Evolutionary conservation across 2,329 filamentous ascomycete genomes (phyloP).

Genomic region (Atkinsonella hypoxylon): DNA sequence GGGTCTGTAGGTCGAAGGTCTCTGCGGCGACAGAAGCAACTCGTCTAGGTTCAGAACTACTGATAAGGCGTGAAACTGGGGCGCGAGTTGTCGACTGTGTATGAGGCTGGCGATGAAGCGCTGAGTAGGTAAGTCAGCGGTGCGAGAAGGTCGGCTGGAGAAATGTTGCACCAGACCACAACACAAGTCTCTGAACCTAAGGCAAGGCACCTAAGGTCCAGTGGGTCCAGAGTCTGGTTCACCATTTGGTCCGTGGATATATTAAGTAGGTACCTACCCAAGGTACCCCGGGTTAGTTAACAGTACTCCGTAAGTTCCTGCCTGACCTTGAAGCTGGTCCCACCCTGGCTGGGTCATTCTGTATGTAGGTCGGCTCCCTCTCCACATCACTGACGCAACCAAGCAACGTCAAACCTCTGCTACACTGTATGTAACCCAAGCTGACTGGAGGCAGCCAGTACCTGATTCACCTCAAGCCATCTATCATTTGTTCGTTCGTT

Average conservation of each 20-base stretch:
- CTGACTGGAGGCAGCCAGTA: background rate
- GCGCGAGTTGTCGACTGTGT: no score
- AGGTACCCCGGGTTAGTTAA: no score
- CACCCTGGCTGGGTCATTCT: background rate
- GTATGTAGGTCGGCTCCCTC: background rate
- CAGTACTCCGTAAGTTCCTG: no score
- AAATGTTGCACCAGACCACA: background rate
- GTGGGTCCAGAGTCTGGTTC: no score
- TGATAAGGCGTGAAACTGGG: background rate
- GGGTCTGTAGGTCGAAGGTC: background rate
- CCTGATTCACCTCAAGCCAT: background rate
- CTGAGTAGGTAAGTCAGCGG: background rate
- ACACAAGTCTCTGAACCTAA: no score
- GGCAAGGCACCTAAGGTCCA: no score
- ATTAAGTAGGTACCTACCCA: no score
- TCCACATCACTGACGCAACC: constrained; percentile 5
- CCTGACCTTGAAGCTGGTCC: no score
- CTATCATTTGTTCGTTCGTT: background rate
- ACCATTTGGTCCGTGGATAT: no score
- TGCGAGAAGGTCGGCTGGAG: background rate
- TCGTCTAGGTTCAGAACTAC: background rate
- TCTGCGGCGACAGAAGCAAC: no score
- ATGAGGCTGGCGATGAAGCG: background rate
- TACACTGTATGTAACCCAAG: no score
- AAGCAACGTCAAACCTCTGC: no score